phyloP scores from a whole-genome alignment of 1,284 basidiomycete genomes.

The Flammula alnicola region DNA sequence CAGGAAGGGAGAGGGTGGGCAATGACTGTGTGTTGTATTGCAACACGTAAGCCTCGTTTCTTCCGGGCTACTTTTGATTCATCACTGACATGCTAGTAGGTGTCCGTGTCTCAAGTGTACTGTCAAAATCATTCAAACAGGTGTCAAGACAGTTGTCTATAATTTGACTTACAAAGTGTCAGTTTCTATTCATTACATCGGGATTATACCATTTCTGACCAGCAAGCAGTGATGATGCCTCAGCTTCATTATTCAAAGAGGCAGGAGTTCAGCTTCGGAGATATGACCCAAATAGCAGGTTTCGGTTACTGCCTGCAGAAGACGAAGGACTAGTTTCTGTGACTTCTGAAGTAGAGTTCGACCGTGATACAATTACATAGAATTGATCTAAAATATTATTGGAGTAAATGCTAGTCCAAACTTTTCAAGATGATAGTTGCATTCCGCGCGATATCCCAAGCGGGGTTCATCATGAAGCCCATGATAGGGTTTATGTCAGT shows the following conservation, averaged over 20 bases:
- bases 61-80: neutral
- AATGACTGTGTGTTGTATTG: slow-evolving; percentile 90
- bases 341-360: slow-evolving; percentile 13
- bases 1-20: slow-evolving; percentile 85
- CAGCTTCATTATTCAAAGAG: slow-evolving; percentile 75
- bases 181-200: slow-evolving; percentile 31
- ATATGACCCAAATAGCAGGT: slow-evolving; percentile 46
- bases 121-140: slow-evolving; percentile 96
- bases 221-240: slow-evolving; percentile 72
- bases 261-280: slow-evolving; percentile 81
- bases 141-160: slow-evolving; percentile 93
- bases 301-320: slow-evolving; percentile 24
- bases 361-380: slow-evolving; percentile 5
- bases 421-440: slow-evolving; percentile 47
- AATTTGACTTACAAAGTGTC: slow-evolving; percentile 96
- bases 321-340: slow-evolving; percentile 26
- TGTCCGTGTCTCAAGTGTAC: slow-evolving; percentile 97
- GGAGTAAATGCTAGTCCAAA: slow-evolving; percentile 7
- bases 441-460: slow-evolving; percentile 69
- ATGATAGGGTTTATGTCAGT: slow-evolving; percentile 46
- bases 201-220: slow-evolving; percentile 10
- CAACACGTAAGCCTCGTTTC: slow-evolving; percentile 60
- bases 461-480: slow-evolving; percentile 54
- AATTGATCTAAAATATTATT: slow-evolving; percentile 1
- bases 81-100: slow-evolving; percentile 45